phyloP scores from a whole-genome alignment of 2,329 filamentous ascomycete genomes.

The Alternaria angustiovoidea region DNA sequence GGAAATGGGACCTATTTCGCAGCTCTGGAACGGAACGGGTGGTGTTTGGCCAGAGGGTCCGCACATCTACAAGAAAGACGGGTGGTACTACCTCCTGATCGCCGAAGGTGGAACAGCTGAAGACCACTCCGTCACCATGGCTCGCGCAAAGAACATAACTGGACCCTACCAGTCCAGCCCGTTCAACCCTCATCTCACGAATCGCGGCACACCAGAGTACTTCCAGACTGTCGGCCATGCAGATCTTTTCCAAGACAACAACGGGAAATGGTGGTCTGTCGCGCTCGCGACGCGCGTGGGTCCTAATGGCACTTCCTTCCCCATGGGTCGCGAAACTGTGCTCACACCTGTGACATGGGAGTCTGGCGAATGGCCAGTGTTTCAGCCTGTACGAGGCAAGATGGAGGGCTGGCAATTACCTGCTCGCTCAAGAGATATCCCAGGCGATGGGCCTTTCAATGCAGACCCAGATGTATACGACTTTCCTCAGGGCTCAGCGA shows the following conservation, averaged over 20 bases:
- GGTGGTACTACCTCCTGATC: slow-evolving; percentile 43
- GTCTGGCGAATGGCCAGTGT: slow-evolving; percentile 55
- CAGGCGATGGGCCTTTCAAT: slow-evolving; percentile 52
- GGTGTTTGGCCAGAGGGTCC: slow-evolving; percentile 45
- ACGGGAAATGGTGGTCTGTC: slow-evolving; percentile 36
- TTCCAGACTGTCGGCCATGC: slow-evolving; percentile 43
- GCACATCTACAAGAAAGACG: slow-evolving; percentile 49
- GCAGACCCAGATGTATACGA: slow-evolving; percentile 55
- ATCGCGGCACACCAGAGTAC: slow-evolving; percentile 46
- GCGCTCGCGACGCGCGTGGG: slow-evolving; percentile 36
- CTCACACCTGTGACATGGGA: slow-evolving; percentile 37
- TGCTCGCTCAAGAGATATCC: slow-evolving; percentile 39
- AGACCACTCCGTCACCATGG: slow-evolving; percentile 47
- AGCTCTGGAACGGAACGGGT: slow-evolving; percentile 32
- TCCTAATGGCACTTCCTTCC: slow-evolving; percentile 20
- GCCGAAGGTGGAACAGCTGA: slow-evolving; percentile 48
- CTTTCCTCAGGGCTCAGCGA: slow-evolving; percentile 53
- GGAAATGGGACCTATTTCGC: slow-evolving; percentile 31
- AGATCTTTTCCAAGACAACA: slow-evolving; percentile 38
- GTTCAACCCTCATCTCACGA: slow-evolving; percentile 45
- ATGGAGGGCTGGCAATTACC: slow-evolving; percentile 56
- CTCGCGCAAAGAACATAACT: slow-evolving; percentile 41
- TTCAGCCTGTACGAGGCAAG: slow-evolving; percentile 52
- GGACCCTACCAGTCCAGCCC: slow-evolving; percentile 47
- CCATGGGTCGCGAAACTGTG: slow-evolving; percentile 42